These are phyloP conservation scores for Colletotrichum aenigma DNA, from an alignment of 2,329 filamentous ascomycete species.

Conservation along the genomic window DNA sequence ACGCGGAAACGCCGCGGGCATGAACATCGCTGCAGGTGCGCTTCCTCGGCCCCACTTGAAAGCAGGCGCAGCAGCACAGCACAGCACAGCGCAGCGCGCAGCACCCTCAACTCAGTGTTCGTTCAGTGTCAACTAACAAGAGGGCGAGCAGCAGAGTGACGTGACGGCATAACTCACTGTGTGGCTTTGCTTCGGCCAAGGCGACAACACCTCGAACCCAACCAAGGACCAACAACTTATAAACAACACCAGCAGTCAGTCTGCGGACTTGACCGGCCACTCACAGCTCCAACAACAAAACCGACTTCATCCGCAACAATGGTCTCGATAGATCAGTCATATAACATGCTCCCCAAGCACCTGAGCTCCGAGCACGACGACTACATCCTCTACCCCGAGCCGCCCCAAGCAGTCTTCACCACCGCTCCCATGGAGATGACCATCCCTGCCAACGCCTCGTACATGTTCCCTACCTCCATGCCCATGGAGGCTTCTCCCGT, in stretches of 20 bases:
- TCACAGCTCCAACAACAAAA: neutral
- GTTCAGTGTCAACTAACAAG: constrained; percentile 11
- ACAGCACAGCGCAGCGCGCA: neutral
- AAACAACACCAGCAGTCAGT: neutral
- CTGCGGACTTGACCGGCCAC: neutral
- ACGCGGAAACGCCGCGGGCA: constrained; percentile 15
- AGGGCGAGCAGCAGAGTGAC: constrained; percentile 1
- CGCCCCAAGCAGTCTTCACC: constrained; percentile 44
- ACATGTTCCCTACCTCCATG: constrained; percentile 43
- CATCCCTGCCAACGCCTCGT: constrained; percentile 51
- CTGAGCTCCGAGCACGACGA: constrained; percentile 36
- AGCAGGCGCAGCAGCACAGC: constrained; percentile 18
- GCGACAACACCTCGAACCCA: neutral
- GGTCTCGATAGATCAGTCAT: constrained; percentile 26
- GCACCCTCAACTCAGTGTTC: neutral
- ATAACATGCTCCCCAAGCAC: constrained; percentile 30
- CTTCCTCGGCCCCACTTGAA: constrained; percentile 10
- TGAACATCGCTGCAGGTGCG: constrained; percentile 21
- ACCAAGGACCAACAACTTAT: neutral
- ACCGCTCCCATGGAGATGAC: constrained; percentile 51
- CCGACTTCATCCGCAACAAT: constrained; percentile 12
- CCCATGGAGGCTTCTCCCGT: constrained; percentile 49
- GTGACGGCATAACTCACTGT: constrained; percentile 12
- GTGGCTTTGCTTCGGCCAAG: constrained; percentile 18
- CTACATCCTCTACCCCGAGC: constrained; percentile 51